These are phyloP conservation scores for Aquilaria agallochum DNA, from an alignment of 441 rosid species.

Conservation along the genomic window DNA sequence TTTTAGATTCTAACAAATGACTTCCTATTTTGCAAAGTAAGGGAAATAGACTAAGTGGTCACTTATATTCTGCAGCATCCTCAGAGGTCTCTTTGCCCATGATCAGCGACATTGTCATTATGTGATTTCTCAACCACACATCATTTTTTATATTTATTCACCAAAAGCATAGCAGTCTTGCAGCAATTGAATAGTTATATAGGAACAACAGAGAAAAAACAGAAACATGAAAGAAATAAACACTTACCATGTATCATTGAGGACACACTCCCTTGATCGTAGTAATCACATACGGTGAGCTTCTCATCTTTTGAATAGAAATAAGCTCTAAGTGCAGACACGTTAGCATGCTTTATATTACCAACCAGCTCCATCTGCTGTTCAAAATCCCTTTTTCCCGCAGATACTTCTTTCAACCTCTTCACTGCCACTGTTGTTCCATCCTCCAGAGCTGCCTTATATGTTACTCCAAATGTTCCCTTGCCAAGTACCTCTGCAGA, in stretches of 20 bases:
- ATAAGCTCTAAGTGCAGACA: constrained; percentile 72
- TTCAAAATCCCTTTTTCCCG: constrained; percentile 64
- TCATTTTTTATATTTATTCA: too few species aligned
- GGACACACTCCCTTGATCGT: constrained; percentile 52
- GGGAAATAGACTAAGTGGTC: too few species aligned
- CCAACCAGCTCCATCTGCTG: constrained; percentile 82
- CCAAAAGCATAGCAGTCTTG: too few species aligned
- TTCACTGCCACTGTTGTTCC: constrained; percentile 65
- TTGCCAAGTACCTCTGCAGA: constrained; percentile 95
- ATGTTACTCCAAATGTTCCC: constrained; percentile 81
- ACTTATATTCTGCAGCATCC: too few species aligned
- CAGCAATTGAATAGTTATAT: too few species aligned
- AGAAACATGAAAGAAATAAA: background rate
- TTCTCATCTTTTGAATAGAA: constrained; percentile 90
- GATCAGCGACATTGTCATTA: too few species aligned
- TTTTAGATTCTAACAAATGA: too few species aligned
- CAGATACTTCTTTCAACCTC: constrained; percentile 64
- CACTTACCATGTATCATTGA: constrained; percentile 63
- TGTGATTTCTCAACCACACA: too few species aligned
- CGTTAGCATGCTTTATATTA: constrained; percentile 61
- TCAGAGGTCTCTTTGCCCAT: too few species aligned
- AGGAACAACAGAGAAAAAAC: too few species aligned
- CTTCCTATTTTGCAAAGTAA: too few species aligned
- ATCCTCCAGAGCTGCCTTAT: constrained; percentile 79
- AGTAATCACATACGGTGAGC: constrained; percentile 71